Conservation (phyloP, 345 rosid genomes). For the Citrus hindsii region DNA sequence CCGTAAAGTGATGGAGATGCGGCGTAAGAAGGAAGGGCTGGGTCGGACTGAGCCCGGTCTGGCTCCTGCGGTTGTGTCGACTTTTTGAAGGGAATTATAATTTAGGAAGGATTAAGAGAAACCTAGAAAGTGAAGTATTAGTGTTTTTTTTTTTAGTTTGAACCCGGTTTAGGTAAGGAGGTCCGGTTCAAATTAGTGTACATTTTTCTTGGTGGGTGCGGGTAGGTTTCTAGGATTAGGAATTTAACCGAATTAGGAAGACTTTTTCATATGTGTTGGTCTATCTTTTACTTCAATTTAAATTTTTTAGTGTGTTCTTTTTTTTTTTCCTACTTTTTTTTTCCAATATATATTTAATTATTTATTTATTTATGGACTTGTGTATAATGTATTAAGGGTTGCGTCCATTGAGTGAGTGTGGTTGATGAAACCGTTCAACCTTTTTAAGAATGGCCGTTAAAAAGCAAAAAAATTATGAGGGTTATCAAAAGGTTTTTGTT, state of each 20-base stretch:
- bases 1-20: constrained; percentile 82
- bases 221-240: constrained; percentile 36
- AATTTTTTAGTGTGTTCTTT: neutral
- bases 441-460: constrained; percentile 23
- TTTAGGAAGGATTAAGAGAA: neutral
- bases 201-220: constrained; percentile 26
- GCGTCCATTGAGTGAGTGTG: neutral
- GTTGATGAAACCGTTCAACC: constrained; percentile 16
- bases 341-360: neutral
- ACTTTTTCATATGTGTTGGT: constrained; percentile 12
- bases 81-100: constrained; percentile 40
- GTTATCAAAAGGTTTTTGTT: neutral
- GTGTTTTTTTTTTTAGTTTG: neutral
- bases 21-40: constrained; percentile 46
- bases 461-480: constrained; percentile 36
- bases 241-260: constrained; percentile 30
- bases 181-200: constrained; percentile 21
- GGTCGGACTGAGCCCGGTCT: constrained; percentile 31
- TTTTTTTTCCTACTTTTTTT: neutral
- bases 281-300: neutral
- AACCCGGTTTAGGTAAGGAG: constrained; percentile 15
- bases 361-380: neutral
- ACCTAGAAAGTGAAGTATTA: neutral
- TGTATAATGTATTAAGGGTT: neutral
- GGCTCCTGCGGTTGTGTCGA: constrained; percentile 36